Base-by-base conservation (phyloP, 805 yeast species). In the Metschnikowia drakensbergensis region DNA sequence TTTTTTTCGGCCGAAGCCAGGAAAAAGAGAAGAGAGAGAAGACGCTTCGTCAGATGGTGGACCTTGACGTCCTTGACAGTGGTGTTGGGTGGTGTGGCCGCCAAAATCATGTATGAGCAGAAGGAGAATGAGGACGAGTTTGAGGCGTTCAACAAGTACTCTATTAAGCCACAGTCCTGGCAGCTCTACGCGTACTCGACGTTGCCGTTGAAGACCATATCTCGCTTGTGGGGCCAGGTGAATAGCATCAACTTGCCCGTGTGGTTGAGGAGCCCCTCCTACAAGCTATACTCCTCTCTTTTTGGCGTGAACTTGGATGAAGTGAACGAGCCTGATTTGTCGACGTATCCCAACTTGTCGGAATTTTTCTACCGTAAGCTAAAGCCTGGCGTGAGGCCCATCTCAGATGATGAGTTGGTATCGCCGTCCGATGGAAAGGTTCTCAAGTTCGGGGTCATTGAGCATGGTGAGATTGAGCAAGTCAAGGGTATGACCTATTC, bases 401-500 rank as follows among this genome's bases (percentile, higher is more conserved):
- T 94, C 26, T 69, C 72, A n/a, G 76, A 77, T 13, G 71, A 83
- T 2, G 79, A 82, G 46, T 67, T 94, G 44, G 94, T 84, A 6
- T 84, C 94, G 32, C 99, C 99, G 3, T 83, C 96, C 49, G 99
- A 94, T 67, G 99, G 99, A 23, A 84, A 80, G 54, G 85, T 94
- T 13, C 71, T 94, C 50, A 91, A 88, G 58, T 79, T 88, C 50
- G 99, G 99, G 25, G 73, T 80, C 29, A 81, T 88, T 35, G 82
- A 81, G 46, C 78, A 85, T 57, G 96, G 96, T 31, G 88, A 86
- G 56, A 89, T 94, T 51, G 98, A 94, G 66, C 98, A 92, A 66
- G 98, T 94, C 36, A 94, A 94, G 69, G 99, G 99, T 6, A 81
- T 94, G 81, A 88, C 95, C 1, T 94, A 94, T 65, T 84, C 96